Evolutionary conservation across 1,284 basidiomycete genomes (phyloP).

Genomic region (Coniophora puteana): DNA sequence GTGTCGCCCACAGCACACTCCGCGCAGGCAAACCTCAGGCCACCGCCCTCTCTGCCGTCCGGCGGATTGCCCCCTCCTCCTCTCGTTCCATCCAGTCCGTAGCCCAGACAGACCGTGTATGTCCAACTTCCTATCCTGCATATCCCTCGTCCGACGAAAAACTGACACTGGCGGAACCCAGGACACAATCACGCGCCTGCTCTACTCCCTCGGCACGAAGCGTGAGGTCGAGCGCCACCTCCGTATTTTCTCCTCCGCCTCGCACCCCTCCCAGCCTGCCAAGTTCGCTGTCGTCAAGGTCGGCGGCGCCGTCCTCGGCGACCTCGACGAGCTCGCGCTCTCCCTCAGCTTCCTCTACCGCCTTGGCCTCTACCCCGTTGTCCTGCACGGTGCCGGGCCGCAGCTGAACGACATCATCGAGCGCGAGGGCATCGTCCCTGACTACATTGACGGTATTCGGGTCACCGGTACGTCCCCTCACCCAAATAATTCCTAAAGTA

Average conservation of each 20-base stretch:
- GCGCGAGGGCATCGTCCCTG: conserved; percentile 84
- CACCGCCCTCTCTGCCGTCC: conserved; percentile 38
- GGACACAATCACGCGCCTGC: conserved; percentile 91
- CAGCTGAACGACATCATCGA: conserved; percentile 93
- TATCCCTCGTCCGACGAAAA: not conserved
- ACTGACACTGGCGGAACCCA: conserved; percentile 25
- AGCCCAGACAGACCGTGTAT: conserved; percentile 30
- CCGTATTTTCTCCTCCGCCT: conserved; percentile 90
- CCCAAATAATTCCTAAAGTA: not conserved
- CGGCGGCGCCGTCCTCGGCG: conserved; percentile 88
- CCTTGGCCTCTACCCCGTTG: conserved; percentile 91
- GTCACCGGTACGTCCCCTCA: conserved; percentile 68
- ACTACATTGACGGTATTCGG: conserved; percentile 94
- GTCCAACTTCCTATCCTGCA: conserved; percentile 10
- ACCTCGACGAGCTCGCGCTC: conserved; percentile 88
- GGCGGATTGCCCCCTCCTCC: conserved; percentile 23
- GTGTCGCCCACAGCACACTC: conserved; percentile 28
- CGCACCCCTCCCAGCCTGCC: conserved; percentile 77
- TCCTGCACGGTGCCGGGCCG: conserved; percentile 93
- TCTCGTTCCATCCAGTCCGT: conserved; percentile 27
- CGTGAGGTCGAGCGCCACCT: conserved; percentile 96
- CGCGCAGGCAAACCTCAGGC: conserved; percentile 48
- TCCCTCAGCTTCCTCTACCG: conserved; percentile 93
- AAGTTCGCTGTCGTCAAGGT: conserved; percentile 95
- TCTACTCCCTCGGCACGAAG: conserved; percentile 94